These are phyloP conservation scores for Nakaseomyces kungkrabaensis DNA, from an alignment of 1,139 yeast genomes.

Conservation along the genomic window DNA sequence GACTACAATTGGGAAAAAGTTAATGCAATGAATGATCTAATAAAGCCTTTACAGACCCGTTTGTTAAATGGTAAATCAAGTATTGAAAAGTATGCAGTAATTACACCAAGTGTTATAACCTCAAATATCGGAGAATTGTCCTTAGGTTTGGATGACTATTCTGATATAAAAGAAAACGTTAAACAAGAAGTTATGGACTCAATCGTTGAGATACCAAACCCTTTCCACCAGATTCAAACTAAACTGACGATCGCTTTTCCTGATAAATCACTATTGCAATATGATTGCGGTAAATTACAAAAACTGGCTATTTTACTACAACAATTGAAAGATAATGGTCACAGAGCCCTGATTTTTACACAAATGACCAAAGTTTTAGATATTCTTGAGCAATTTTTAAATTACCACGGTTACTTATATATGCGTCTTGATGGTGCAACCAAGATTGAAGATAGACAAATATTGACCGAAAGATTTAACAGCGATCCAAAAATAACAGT, in stretches of 20 bases:
- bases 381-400: slow-evolving; percentile 83
- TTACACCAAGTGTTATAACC: slow-evolving; percentile 81
- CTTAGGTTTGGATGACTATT: slow-evolving; percentile 21
- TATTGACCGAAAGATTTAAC: slow-evolving; percentile 86
- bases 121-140: slow-evolving; percentile 59
- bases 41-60: slow-evolving; percentile 31
- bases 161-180: slow-evolving; percentile 18
- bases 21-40: slow-evolving; percentile 19
- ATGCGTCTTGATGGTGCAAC: slow-evolving; percentile 97
- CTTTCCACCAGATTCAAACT: slow-evolving; percentile 78
- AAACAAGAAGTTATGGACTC: slow-evolving; percentile 34
- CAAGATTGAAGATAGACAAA: slow-evolving; percentile 91
- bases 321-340: slow-evolving; percentile 75
- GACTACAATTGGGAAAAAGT: slow-evolving; percentile 1
- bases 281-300: slow-evolving; percentile 95
- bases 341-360: slow-evolving; percentile 88
- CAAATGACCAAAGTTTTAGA: slow-evolving; percentile 98
- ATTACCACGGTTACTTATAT: slow-evolving; percentile 88
- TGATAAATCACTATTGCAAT: slow-evolving; percentile 81
- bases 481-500: slow-evolving; percentile 80
- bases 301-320: slow-evolving; percentile 66
- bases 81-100: slow-evolving; percentile 70
- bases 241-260: slow-evolving; percentile 92
- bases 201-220: slow-evolving; percentile 40
- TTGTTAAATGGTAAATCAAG: slow-evolving; percentile 36